Percentiles rank a stretch among this genome's conserved stretches.
phyloP scores from a whole-genome alignment of 1,284 basidiomycete genomes.

The Moniliophthora roreri region DNA sequence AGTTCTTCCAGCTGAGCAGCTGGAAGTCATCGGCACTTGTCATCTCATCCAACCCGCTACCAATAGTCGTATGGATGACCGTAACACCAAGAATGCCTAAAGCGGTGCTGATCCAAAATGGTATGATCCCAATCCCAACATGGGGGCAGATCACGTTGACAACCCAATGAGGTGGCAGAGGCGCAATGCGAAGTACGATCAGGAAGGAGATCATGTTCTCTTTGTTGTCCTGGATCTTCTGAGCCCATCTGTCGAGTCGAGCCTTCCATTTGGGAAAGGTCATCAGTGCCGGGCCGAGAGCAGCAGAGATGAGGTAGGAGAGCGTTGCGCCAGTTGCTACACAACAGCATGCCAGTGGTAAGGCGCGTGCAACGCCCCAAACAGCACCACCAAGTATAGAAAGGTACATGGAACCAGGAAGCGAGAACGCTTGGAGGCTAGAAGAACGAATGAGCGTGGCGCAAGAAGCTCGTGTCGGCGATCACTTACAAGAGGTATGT shows the following conservation, averaged over 20 bases:
- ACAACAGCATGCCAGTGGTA: constrained; percentile 90
- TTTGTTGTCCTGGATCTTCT: constrained; percentile 68
- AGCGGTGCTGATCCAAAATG: constrained; percentile 92
- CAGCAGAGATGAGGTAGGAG: constrained; percentile 90
- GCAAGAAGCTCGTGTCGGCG: constrained; percentile 3
- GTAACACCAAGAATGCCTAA: constrained; percentile 90
- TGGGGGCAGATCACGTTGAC: constrained; percentile 94
- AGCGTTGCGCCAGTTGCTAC: constrained; percentile 90
- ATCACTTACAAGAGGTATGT: constrained; percentile 89
- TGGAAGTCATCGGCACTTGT: constrained; percentile 91
- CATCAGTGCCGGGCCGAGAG: constrained; percentile 87
- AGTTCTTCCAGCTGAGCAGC: constrained; percentile 86
- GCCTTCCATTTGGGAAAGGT: constrained; percentile 83
- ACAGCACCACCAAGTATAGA: constrained; percentile 96
- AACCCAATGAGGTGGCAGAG: constrained; percentile 96
- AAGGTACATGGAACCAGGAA: constrained; percentile 98
- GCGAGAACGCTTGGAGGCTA: constrained; percentile 93
- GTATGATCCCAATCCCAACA: constrained; percentile 80
- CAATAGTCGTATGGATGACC: constrained; percentile 95
- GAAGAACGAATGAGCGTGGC: not conserved
- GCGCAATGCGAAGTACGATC: constrained; percentile 91
- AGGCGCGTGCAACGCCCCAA: constrained; percentile 89
- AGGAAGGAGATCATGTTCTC: constrained; percentile 87
- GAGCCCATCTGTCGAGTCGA: constrained; percentile 79
- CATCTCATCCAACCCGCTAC: constrained; percentile 93